Evolutionary conservation across 371 early-diverging fungal genomes (phyloP).

Genomic region (Blyttiomyces sp.): DNA sequence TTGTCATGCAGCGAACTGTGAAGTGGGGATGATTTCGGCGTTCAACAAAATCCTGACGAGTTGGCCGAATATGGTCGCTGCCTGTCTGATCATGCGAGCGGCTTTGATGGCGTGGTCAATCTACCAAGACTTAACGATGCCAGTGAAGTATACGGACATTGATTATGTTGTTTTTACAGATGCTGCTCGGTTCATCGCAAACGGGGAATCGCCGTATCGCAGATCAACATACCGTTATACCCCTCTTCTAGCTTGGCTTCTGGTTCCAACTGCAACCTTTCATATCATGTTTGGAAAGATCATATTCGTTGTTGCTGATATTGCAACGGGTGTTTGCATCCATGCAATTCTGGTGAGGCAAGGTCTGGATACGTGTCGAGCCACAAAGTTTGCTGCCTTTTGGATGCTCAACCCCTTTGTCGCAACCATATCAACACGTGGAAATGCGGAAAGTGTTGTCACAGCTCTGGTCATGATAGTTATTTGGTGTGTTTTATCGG

Average conservation of each 20-base stretch:
- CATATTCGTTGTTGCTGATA: slow-evolving; percentile 77
- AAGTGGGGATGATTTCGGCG: no score
- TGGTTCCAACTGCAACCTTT: slow-evolving; percentile 69
- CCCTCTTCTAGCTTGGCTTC: slow-evolving; percentile 80
- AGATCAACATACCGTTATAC: slow-evolving; percentile 96
- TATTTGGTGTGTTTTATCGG: slow-evolving; percentile 63
- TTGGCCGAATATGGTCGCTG: no score
- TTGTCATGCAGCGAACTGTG: no score
- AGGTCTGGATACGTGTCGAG: background rate
- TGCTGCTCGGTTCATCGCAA: slow-evolving; percentile 75
- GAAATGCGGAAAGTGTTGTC: slow-evolving; percentile 87
- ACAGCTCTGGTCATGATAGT: slow-evolving; percentile 72
- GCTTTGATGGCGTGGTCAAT: slow-evolving; percentile 73
- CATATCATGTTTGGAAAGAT: slow-evolving; percentile 78
- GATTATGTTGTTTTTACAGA: slow-evolving; percentile 96
- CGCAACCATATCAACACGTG: slow-evolving; percentile 91
- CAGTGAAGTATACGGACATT: slow-evolving; percentile 94
- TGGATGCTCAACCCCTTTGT: slow-evolving; percentile 96
- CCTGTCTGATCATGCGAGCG: slow-evolving; percentile 56
- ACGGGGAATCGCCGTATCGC: slow-evolving; percentile 76
- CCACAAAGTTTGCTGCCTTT: slow-evolving; percentile 17
- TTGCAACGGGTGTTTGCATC: slow-evolving; percentile 54
- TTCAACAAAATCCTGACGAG: no score
- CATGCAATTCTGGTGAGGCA: slow-evolving; percentile 24
- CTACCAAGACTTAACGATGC: slow-evolving; percentile 79